Base-by-base conservation (phyloP, 2,329 filamentous ascomycete genomes). In the Fusarium chaquense region DNA sequence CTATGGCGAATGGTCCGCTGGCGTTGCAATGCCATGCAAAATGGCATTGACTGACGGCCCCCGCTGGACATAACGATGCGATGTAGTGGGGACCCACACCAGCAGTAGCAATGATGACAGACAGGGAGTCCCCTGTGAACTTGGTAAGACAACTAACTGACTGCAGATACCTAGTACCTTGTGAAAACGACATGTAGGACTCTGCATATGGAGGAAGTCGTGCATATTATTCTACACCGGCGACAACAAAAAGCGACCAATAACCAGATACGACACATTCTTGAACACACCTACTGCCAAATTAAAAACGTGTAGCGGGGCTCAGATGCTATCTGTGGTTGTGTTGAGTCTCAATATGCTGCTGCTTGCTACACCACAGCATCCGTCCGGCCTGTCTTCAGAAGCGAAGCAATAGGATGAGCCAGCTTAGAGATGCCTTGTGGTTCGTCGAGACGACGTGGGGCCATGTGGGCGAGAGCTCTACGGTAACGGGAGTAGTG, bases 31-130 rank as follows among this genome's bases (percentile, higher is more conserved):
- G 70, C 73, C 70, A 69, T 74, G 69, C 65, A 58, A 55, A 61
- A 75, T 75, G 73, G 73, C 67, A 70, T 74, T 75, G 71, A 75
- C 65, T 73, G 73, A 75, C 65, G 67, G 26, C 45, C 60, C 62
- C 67, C 69, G 55, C 66, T 58, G 65, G 67, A 54, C 62, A 73
- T 62, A 66, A 53, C 68, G 68, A 74, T 73, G 71, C 61, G 70
- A 73, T 73, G 40, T 22, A 54, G 69, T 72, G 70, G 70, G 60
- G 66, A 63, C 54, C 54, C 49, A 60, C 61, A 65, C 65, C 65
- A 52, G 60, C 58, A 60, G 61, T 61, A 52, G 60, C 58, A 60
- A 54, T 70, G 71, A 71, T 73, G 73, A 74, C 73, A 75, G 72
- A 70, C 71, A 75, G 67, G 73, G 71, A 70, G 62, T 40, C 71